Evolutionary conservation across 129 eudicot genomes (phyloP), one percentile per base, ranked within the genome.

Genomic region (Tanacetum coccineum): DNA sequence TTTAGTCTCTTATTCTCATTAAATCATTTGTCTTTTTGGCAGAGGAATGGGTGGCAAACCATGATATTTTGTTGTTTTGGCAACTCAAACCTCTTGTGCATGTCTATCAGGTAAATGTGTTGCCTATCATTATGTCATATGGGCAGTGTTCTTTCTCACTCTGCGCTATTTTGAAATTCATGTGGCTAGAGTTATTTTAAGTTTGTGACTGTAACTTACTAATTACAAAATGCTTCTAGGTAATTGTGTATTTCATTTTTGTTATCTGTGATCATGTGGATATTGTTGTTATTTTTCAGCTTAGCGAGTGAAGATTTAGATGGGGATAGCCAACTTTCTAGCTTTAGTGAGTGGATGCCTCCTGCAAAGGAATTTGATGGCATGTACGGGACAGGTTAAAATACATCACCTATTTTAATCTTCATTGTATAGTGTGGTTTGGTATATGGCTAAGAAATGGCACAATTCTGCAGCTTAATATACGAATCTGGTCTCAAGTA

Each of bases 321-420:
- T 51, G 84, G 81, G 40, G 98, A 92, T 80, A 89, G 85, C 60
- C 89, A 92, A 72, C 89, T n/a, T n/a, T n/a, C n/a, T n/a, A n/a
- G n/a, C n/a, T n/a, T n/a, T n/a, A n/a, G n/a, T n/a, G n/a, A n/a
- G n/a, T n/a, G n/a, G n/a, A n/a, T n/a, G n/a, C n/a, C n/a, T n/a
- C n/a, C n/a, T n/a, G n/a, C n/a, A n/a, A 92, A 92, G 78, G 98
- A 92, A 71, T 92, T 92, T 80, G 95, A 92, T 84, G 98, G 96
- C 71, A 84, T 92, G 95, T 92, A n/a, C n/a, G 98, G 98, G 98
- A 88, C 74, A 92, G 98, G 98, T 88, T 73, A 52, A 82, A 58
- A 42, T 46, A 28, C 59, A 47, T 39, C 15, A n/a, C 6, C 13
- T 4, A 49, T 22, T 30, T 20, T 58, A 28, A 58, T 57, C 22